phyloP scores from a whole-genome alignment of 352 stramenopile genomes.

The Phytophthora meadii region DNA sequence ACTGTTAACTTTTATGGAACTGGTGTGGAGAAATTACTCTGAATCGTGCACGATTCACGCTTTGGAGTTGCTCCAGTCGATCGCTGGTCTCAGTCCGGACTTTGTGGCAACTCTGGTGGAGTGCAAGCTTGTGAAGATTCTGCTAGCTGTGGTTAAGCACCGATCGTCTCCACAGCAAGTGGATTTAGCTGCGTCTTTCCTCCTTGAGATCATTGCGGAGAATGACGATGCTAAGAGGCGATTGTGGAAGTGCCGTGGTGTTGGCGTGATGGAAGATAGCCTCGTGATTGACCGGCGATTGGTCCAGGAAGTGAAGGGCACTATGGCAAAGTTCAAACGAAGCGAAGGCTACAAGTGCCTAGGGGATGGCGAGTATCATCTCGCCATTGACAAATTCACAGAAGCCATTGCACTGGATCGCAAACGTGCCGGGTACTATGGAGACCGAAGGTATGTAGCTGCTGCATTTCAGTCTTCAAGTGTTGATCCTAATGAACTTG shows the following conservation, averaged over 20 bases:
- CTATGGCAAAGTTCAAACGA: constrained; percentile 66
- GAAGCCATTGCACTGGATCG: constrained; percentile 91
- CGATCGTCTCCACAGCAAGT: constrained; percentile 50
- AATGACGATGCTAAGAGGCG: constrained; percentile 53
- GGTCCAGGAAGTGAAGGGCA: constrained; percentile 70
- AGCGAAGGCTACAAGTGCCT: constrained; percentile 93
- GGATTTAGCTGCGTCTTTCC: constrained; percentile 54
- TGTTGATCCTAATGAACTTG: constrained; percentile 1
- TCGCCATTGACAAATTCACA: constrained; percentile 94
- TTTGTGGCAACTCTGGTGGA: constrained; percentile 53
- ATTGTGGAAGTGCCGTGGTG: constrained; percentile 49
- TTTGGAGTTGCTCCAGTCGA: constrained; percentile 50
- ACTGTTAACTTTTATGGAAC: constrained; percentile 46
- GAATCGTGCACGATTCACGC: constrained; percentile 42
- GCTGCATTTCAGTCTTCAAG: not conserved
- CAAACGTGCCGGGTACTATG: constrained; percentile 92
- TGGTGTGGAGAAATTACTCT: constrained; percentile 53
- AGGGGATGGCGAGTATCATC: constrained; percentile 86
- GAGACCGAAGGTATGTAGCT: constrained; percentile 78
- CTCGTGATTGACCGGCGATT: constrained; percentile 51
- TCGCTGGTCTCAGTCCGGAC: constrained; percentile 41
- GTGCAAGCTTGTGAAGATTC: constrained; percentile 52
- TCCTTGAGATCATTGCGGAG: constrained; percentile 52
- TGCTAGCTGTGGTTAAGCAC: constrained; percentile 55
- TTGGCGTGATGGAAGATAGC: constrained; percentile 52